Evolutionary conservation across 257 asterid species (phyloP), one percentile per base, ranked within the genome.

Genomic region (Misopates orontium): DNA sequence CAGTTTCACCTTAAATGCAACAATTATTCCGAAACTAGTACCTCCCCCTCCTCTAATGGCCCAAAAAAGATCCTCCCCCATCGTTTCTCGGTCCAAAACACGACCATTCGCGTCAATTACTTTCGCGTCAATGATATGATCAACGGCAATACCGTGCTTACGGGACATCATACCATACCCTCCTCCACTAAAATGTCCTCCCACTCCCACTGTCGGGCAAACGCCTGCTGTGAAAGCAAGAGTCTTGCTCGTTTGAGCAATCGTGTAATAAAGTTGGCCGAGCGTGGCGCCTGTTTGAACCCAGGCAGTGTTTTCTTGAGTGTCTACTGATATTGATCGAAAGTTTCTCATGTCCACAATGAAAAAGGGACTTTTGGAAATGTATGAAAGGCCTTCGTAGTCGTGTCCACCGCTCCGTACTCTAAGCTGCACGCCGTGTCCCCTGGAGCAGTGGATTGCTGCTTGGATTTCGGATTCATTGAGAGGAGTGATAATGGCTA

Each of bases 151-250:
- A 0, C 75, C 70, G 6, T 76, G 71, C 36, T 69, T 76, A 2
- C 86, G 78, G 0, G 75, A 60, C 56, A 78, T 18, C 79, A 66
- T 66, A 52, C 85, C 68, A 18, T 78, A 83, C 4, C 79, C 85
- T 4, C 88, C 88, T 13, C 84, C 89, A 6, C 76, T 73, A 63
- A 83, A 69, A 73, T 78, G 89, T 3, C 89, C 86, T 2, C 89
- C 84, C n/a, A 79, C 69, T 16, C 86, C 89, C 0, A 78, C 81
- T 0, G 86, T 78, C 0, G 86, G 86, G 60, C 83, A 76, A 11
- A 66, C 71, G 1, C 89, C 84, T 0, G 84, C 83, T 0, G 79
- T 25, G 40, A 84, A 74, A 2, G 73, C 84, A 0, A 77, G 68
- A 0, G 80, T 73, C 9, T 3, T 59, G 52, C 80, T 73, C 15